Conservation (phyloP, 495 filamentous ascomycete species). For the Penicillium argentinense region DNA sequence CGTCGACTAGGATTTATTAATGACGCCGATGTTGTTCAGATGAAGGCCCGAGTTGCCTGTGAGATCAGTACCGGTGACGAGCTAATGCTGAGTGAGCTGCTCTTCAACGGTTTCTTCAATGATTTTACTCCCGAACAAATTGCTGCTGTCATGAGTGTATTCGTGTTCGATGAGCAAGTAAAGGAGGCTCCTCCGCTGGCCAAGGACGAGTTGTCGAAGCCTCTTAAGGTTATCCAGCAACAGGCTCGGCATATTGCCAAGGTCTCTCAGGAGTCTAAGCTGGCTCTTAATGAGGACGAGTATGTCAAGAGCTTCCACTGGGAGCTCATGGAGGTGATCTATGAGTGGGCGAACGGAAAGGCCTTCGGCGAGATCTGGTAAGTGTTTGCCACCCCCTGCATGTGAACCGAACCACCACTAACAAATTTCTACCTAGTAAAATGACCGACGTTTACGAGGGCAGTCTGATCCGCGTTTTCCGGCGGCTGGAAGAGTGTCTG, state of each 20-base stretch:
- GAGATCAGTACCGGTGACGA: slow-evolving; percentile 96
- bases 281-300: slow-evolving; percentile 87
- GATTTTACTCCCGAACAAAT: slow-evolving; percentile 83
- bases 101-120: slow-evolving; percentile 98
- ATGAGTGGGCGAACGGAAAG: slow-evolving; percentile 88
- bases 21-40: slow-evolving; percentile 87
- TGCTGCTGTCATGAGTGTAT: slow-evolving; percentile 82
- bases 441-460: slow-evolving; percentile 99
- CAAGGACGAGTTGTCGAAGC: slow-evolving; percentile 81
- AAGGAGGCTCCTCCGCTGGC: slow-evolving; percentile 62
- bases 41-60: slow-evolving; percentile 95
- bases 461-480: slow-evolving; percentile 91
- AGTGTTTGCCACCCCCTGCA: slow-evolving; percentile 23
- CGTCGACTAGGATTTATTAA: slow-evolving; percentile 95
- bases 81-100: slow-evolving; percentile 82
- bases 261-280: slow-evolving; percentile 88
- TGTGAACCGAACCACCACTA: slow-evolving; percentile 3
- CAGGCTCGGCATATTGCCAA: slow-evolving; percentile 87
- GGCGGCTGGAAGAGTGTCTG: slow-evolving; percentile 91
- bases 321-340: slow-evolving; percentile 95
- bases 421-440: slow-evolving; percentile 56
- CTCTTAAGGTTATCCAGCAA: slow-evolving; percentile 77
- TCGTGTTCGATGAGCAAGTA: slow-evolving; percentile 95
- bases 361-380: slow-evolving; percentile 96
- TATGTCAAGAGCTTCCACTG: slow-evolving; percentile 85